Base-by-base conservation (phyloP, 352 stramenopile species). In the Phytophthora ramorum region DNA sequence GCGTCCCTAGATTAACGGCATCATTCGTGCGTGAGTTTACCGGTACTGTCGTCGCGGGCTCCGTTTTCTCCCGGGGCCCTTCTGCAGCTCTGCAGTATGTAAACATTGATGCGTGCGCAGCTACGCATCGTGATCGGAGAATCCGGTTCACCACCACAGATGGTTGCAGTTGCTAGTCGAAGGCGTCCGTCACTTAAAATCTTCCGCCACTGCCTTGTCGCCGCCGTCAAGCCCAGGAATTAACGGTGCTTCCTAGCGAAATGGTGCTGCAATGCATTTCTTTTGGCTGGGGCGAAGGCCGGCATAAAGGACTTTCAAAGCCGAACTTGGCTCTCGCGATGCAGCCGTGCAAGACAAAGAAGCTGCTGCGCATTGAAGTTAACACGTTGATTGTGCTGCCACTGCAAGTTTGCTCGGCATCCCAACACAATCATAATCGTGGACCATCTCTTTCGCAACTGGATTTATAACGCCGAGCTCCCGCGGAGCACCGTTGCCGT, bases 71-170 rank as follows among this genome's bases (percentile, higher is more conserved):
- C 30, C 35, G 32, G 28, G 60, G 34, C 51, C 34, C 51, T 63
- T 62, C 32, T 24, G 45, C 32, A 28, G 41, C 41, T 34, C 28
- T 19, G n/a, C 34, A 6, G 10, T 52, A 16, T 48, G 44, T 69
- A 69, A 69, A 54, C 62, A 65, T 45, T 69, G 53, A 69, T 65
- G 62, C 30, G 62, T 69, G 62, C 62, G 62, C 41, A 47, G n/a
- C 38, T 14, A 16, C 19, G 26, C 32, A 52, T 17, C 35, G 46
- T 49, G 46, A 54, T 52, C 35, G 30, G 38, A 44, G 44, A 50
- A 64, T 69, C 53, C 53, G 37, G 60, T 63, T 55, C 35, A n/a
- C 7, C 19, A 9, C 53, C 46, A 41, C 61, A 69, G 52, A 46
- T 69, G 62, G 62, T 69, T 69, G 62, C 62, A 69, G 62, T 65